Evolutionary conservation across 148 eudicot genomes (phyloP), one percentile per base, ranked within the genome.

Genomic region (Pouteria glomerata): DNA sequence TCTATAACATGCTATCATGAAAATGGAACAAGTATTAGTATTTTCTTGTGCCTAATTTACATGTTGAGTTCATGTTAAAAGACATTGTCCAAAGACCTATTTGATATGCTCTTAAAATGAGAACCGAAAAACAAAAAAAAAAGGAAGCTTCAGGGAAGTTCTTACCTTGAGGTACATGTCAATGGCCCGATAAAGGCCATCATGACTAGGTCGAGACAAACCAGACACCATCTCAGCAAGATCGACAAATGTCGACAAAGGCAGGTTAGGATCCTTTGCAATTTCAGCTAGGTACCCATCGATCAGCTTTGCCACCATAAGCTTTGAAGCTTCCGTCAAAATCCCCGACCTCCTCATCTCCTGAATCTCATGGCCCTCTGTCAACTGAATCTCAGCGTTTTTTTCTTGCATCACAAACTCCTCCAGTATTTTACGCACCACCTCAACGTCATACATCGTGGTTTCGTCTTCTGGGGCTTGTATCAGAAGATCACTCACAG

Each of bases 151-250:
- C 3, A 7, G 51, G 10, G 35, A 34, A 71, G 55, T 30, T 31
- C 55, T 81, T 84, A 92, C 99, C 96, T 95, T 88, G 62, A 95
- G 89, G 77, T 88, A 91, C 80, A 70, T 90, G 72, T 95, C 99
- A 60, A 95, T 90, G 73, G 99, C 96, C 27, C 94, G 90, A 79
- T 95, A 95, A 19, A 95, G 78, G 18, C 85, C 94, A 78, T 95
- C 99, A 71, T 95, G 99, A 33, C 88, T 74, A 21, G 96, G 94
- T 31, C 99, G 84, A 56, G 90, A 74, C 62, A 81, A 83, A 70
- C 84, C 48, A 48, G 94, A 88, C 52, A 88, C 83, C 92, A 90
- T 84, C 73, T 91, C 99, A 12, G 92, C 87, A 27, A 95, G 77
- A 44, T 80, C 90, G 70, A 83, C 76, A 78, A 95, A 91, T 77